phyloP scores from a whole-genome alignment of 306 rosid species.

The Medicago truncatula region DNA sequence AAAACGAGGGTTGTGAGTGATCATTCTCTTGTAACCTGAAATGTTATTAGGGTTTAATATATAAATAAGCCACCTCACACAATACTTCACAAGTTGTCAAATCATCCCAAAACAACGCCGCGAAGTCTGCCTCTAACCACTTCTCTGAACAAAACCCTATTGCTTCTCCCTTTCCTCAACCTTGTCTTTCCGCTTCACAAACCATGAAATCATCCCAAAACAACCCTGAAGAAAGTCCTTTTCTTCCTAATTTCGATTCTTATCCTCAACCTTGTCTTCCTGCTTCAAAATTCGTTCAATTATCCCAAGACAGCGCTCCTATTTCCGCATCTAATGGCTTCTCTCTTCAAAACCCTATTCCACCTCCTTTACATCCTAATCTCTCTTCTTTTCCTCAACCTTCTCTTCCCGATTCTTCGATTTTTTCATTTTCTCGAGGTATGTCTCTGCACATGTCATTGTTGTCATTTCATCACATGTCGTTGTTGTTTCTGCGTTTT shows the following conservation, averaged over 20 bases:
- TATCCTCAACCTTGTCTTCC: too few relatives aligned
- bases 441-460: neutral
- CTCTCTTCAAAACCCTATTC: neutral
- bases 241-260: too few relatives aligned
- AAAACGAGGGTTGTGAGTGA: neutral
- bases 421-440: neutral
- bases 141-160: too few relatives aligned
- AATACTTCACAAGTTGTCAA: too few relatives aligned
- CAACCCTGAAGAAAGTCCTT: too few relatives aligned
- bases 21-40: neutral
- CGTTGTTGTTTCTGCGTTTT: neutral
- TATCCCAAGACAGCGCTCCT: too few relatives aligned
- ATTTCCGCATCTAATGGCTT: neutral
- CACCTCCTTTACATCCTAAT: neutral
- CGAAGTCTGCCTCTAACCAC: too few relatives aligned
- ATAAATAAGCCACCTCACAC: too few relatives aligned
- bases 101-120: neutral
- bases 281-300: too few relatives aligned
- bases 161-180: too few relatives aligned
- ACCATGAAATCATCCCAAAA: too few relatives aligned
- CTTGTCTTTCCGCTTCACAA: too few relatives aligned
- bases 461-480: neutral
- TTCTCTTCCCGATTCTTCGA: neutral
- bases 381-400: neutral
- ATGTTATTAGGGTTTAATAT: neutral